Evolutionary conservation across 2,329 filamentous ascomycete species (phyloP), one percentile per base, ranked within the genome.

Genomic region (Sporothrix dimorphospora): DNA sequence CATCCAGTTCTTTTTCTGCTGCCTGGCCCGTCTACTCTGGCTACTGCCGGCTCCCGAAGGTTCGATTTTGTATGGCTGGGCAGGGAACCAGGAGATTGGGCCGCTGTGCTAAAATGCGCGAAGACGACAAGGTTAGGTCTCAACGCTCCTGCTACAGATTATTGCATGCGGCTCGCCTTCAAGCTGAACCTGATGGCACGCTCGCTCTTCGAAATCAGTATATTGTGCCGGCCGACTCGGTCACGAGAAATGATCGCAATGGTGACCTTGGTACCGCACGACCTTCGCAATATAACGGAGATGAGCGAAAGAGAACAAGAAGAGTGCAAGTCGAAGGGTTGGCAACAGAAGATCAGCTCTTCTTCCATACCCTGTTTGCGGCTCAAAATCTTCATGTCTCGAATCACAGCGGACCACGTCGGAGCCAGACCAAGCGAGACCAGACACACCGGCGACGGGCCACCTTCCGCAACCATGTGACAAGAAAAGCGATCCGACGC

Each of bases 341-440:
- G 55, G 16, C 5, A 40, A 27, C 38, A 65, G 21, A 65, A 27
- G 38, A 65, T 27, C 38, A 16, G 21, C 59, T 21, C 5, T 19
- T 11, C n/a, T 38, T 42, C 81, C 27, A 42, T n/a, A 55, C 12
- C 7, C 11, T 16, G 38, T 9, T 65, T 45, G 67, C 51, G 67
- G 67, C 67, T 69, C 51, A 55, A 21, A 30, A 49, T 47, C 19
- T 21, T 16, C 7, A 27, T 40, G n/a, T 34, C 69, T 66, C 69
- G 51, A 71, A 71, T 71, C 69, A 71, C 40, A 45, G n/a, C 57
- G 47, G 55, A 27, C 38, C 69, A 71, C 69, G 69, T 71, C 7
- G 24, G 67, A 42, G 3, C 12, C 45, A 38, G 38, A 53, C 38
- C 24, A 42, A 63, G 14, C n/a, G 21, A 69, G 30, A 69, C 47